A percentile compares a stretch with the other conserved stretches of the same genome.
These are phyloP conservation scores for Trichosporon inkin DNA, from an alignment of 1,284 basidiomycete genomes.

Conservation along the genomic window DNA sequence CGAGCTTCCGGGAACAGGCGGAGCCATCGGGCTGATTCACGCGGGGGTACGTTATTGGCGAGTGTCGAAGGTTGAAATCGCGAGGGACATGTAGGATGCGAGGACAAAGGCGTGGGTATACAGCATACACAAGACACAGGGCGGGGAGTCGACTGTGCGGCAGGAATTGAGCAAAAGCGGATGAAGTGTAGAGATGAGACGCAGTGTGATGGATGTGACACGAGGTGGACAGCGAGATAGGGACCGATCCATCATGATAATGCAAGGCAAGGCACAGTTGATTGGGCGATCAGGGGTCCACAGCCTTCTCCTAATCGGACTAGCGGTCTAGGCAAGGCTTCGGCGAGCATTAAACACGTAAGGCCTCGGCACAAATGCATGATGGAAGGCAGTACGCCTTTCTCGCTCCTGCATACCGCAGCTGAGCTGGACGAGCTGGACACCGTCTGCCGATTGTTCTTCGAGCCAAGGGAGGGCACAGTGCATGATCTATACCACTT, in stretches of 20 bases:
- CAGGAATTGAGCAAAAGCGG: background rate
- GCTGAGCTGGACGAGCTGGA: too few species aligned
- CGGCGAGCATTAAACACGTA: too few species aligned
- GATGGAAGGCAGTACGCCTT: too few species aligned
- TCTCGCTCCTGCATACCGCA: too few species aligned
- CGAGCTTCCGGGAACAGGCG: slow-evolving; percentile 51
- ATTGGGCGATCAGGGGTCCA: background rate
- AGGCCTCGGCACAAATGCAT: too few species aligned
- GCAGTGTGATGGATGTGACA: background rate
- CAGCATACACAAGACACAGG: background rate
- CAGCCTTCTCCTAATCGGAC: background rate
- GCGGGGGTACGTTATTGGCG: slow-evolving; percentile 2
- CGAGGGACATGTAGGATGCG: background rate
- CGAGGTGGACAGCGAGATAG: background rate
- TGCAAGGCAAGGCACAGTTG: background rate
- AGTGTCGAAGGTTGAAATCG: background rate
- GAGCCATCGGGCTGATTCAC: slow-evolving; percentile 37
- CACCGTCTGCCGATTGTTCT: too few species aligned
- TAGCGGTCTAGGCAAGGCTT: too few species aligned
- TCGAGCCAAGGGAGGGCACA: too few species aligned
- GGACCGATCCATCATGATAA: background rate
- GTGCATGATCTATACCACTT: too few species aligned
- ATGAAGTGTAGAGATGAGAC: background rate
- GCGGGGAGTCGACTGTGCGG: background rate
- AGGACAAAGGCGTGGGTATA: background rate